Base-by-base conservation (phyloP, 805 yeast genomes). In the Yarrowia porcina region DNA sequence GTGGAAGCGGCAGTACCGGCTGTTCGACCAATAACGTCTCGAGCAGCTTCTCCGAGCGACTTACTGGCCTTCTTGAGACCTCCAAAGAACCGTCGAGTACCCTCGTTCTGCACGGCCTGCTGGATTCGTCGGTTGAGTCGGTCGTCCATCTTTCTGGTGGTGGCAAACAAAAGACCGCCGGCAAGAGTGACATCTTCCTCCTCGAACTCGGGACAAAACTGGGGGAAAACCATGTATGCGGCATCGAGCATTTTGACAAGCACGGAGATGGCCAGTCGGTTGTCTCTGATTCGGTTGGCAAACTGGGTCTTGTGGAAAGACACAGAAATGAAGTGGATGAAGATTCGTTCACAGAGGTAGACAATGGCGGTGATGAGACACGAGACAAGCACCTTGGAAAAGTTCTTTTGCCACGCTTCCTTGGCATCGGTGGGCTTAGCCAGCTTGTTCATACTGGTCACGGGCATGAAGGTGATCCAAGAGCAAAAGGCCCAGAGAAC, bases 271-370 rank as follows among this genome's bases (percentile, higher is more conserved):
- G 71, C 60, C 64, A 68, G 71, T 66, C 76, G 77, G 68, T 76
- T 73, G 45, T 64, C 69, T 61, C 70, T 69, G 64, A 77, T 76
- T 11, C 79, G 71, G 42, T 65, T 45, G 2, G 78, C 73, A 68
- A 76, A 74, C 33, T 77, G 72, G 9, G 76, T 74, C 47, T 70
- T 66, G 67, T 77, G 79, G 72, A 73, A 76, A 44, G 72, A 73
- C 17, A 77, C 75, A 5, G 78, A 74, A 56, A 76, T 68, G 63
- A 73, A 63, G 49, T 76, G 77, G 45, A 76, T 69, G 57, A 74
- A 65, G 25, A 75, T 65, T 63, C 75, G 72, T 67, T 76, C 80
- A 13, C 71, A 70, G 20, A 74, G 65, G 65, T 67, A 75, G 30
- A 76, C 71, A 32, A 75, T 64, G 1, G 78, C 72, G 3, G 75